A percentile compares a stretch with the other conserved stretches of the same genome.
These are phyloP conservation scores for Dothiorella sarmentorum DNA, from an alignment of 2,329 filamentous ascomycete species.

Conservation along the genomic window DNA sequence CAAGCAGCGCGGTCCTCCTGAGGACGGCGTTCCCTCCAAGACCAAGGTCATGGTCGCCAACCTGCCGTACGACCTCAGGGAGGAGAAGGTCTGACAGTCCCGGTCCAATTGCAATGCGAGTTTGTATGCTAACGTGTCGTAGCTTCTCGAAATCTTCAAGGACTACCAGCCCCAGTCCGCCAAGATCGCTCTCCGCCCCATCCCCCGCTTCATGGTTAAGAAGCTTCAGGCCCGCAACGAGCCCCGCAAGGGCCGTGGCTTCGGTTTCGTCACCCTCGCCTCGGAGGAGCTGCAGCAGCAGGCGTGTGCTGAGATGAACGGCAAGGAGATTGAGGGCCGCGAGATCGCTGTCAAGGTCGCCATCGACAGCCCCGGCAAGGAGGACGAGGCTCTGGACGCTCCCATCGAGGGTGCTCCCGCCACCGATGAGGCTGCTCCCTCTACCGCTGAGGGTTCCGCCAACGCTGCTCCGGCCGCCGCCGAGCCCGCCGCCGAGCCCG, in stretches of 20 bases:
- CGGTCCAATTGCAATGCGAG: neutral
- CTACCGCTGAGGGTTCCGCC: constrained; percentile 19
- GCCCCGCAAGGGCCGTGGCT: constrained; percentile 97
- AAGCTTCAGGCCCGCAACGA: constrained; percentile 98
- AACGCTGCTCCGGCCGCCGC: constrained; percentile 18
- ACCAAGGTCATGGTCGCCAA: constrained; percentile 99
- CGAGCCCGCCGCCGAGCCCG: too few relatives aligned
- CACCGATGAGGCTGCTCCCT: constrained; percentile 25
- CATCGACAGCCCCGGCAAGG: constrained; percentile 99
- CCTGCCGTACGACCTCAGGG: constrained; percentile 94
- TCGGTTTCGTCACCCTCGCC: constrained; percentile 94
- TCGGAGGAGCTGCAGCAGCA: constrained; percentile 97
- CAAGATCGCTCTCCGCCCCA: constrained; percentile 97
- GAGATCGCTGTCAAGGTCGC: constrained; percentile 99
- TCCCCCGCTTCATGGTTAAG: constrained; percentile 99
- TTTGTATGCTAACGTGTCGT: constrained; percentile 21
- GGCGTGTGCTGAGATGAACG: constrained; percentile 97
- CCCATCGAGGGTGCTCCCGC: constrained; percentile 41
- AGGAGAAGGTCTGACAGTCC: constrained; percentile 78
- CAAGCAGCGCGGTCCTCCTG: constrained; percentile 89
- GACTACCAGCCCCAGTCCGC: constrained; percentile 89
- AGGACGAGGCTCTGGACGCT: constrained; percentile 67
- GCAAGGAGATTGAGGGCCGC: constrained; percentile 96
- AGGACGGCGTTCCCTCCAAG: constrained; percentile 97
- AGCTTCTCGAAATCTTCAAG: constrained; percentile 97